phyloP scores from a whole-genome alignment of 345 rosid species.

The Kandelia obovata region DNA sequence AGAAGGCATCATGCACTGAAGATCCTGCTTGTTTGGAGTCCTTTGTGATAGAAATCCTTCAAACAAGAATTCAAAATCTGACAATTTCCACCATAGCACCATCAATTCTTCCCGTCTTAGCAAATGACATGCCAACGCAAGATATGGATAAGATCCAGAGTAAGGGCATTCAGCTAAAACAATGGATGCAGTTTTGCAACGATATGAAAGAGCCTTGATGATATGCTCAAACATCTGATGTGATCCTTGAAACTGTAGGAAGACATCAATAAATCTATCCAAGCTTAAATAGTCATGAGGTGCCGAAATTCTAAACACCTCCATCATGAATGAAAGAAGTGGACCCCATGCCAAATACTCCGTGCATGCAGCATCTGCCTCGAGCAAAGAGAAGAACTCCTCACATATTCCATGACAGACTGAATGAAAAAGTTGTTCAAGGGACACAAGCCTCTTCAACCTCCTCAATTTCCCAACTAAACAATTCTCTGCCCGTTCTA shows the following conservation, averaged over 20 bases:
- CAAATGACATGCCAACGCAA: conserved; percentile 81
- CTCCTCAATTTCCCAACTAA: conserved; percentile 67
- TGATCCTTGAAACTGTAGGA: conserved; percentile 61
- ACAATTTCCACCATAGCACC: conserved; percentile 81
- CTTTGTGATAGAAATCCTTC: conserved; percentile 82
- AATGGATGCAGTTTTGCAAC: conserved; percentile 69
- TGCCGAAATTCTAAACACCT: conserved; percentile 57
- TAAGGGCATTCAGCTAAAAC: conserved; percentile 80
- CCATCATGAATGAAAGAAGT: conserved; percentile 72
- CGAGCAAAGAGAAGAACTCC: conserved; percentile 59
- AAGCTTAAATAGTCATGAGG: conserved; percentile 73
- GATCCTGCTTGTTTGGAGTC: conserved; percentile 77
- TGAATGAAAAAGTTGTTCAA: conserved; percentile 70
- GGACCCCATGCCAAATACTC: conserved; percentile 82
- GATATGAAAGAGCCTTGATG: conserved; percentile 65
- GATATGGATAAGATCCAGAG: conserved; percentile 86
- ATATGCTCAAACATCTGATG: conserved; percentile 55
- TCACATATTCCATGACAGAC: conserved; percentile 66
- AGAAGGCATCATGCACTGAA: conserved; percentile 78
- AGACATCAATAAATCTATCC: conserved; percentile 62
- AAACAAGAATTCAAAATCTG: conserved; percentile 67
- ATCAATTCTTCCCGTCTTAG: conserved; percentile 68
- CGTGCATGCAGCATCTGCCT: conserved; percentile 44
- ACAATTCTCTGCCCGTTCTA: conserved; percentile 54
- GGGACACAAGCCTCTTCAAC: conserved; percentile 67